Base-by-base conservation (phyloP, 78 protist genomes). In the Dictyostelium purpureum region DNA sequence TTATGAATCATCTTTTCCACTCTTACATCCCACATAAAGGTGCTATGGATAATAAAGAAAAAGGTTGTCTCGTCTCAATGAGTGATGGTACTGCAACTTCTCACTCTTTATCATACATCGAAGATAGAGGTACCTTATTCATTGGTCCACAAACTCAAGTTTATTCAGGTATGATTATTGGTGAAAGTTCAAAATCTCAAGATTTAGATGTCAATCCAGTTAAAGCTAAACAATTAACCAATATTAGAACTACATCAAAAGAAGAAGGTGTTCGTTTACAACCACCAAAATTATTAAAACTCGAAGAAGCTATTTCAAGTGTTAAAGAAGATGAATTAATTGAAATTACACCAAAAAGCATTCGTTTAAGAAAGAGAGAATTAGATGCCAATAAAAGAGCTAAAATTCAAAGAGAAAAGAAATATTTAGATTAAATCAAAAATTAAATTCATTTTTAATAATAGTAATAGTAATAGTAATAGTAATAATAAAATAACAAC, bases 141-240 rank as follows among this genome's bases (percentile, higher is more conserved):
- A 71, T 96, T 28, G 77, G n/a, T 14, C 96, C 98, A 35, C 92
- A 79, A 18, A 88, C 43, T 12, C 94, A 77, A 89, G 96, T 97
- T 43, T 81, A 95, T 94, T 37, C 67, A 0, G 98, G 98, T 66
- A 94, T 94, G 98, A 85, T 97, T 61, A 80, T 97, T 37, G 98
- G 98, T 57, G 97, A 95, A 77, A 63, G 94, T 75, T 26, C 93
- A 6, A 80, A 88, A 26, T 35, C 24, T 9, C 38, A 78, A 52
- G 96, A 94, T 49, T 88, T 95, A 45, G 97, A 91, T 69, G 97
- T 95, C 77, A 97, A 97, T 73, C 90, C 96, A 43, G 85, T 85
- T 24, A 61, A 63, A 38, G 89, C 88, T n/a, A 97, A 97, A 95
- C 96, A 96, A 52, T 56, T 87, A 31, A 92, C 97, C 40, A 96